Evolutionary conservation across 495 filamentous ascomycete species (phyloP), one percentile per base, ranked within the genome.

Genomic region (Hypoxylon fuscum): DNA sequence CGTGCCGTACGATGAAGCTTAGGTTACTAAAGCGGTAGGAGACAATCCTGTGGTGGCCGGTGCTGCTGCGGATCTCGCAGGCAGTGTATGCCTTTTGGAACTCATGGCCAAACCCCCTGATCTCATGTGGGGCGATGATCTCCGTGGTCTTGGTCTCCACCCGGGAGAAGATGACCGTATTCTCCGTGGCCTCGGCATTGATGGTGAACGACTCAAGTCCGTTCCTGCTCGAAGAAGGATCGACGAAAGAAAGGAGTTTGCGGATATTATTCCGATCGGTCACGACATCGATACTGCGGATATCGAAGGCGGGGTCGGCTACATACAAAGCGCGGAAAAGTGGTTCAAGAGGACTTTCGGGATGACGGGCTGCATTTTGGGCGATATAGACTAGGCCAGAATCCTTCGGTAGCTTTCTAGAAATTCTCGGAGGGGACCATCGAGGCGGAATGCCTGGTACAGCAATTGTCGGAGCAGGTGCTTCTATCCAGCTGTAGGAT

Each of bases 191-290:
- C 48, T 85, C 81, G 15, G 82, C 55, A 1, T 75, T 38, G 34
- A 85, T 81, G 9, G 72, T 74, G 52, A 83, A 84, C 14, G 65
- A 23, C 20, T 76, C 68, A 8, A 69, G 69, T 5, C 57, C 50
- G 18, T 70, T 59, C n/a, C 55, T 60, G 5, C n/a, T 38, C 8
- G 48, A 55, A 40, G 38, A 50, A 4, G 76, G 72, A 27, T 79
- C 69, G 47, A 84, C 46, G 55, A 83, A 84, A 1, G 69, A 63
- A 12, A 85, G 72, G 25, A 85, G 74, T 54, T 82, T 80, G 23
- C 82, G 81, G 34, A 86, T 72, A 55, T 80, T 84, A 56, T 77
- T 79, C 31, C 81, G 74, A 56, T 86, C 83, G 5, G 76, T 82
- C 23, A 85, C 70, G 21, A 85, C 46, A 56, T 85, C 78, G 35